A percentile compares a stretch with the other conserved stretches of the same genome.
These are phyloP conservation scores for Saccharomycopsis hybrid DNA, from an alignment of 1,139 yeast species.

Conservation along the genomic window DNA sequence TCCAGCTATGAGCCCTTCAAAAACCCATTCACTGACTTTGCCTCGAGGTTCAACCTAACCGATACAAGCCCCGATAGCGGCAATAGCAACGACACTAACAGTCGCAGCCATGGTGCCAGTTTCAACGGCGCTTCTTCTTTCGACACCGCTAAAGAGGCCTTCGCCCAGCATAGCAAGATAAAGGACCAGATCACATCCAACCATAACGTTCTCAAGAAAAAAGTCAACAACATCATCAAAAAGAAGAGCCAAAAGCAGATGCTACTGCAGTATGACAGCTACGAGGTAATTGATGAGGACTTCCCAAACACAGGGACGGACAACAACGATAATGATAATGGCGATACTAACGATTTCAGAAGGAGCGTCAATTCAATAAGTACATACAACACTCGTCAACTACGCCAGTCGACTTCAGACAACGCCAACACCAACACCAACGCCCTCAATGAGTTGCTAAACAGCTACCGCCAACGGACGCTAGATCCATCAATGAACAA, in stretches of 20 bases:
- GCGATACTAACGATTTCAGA: background rate
- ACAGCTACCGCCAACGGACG: conserved; percentile 7
- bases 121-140: background rate
- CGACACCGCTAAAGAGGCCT: background rate
- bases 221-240: background rate
- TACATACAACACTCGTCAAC: too few relatives aligned
- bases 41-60: background rate
- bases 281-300: too few relatives aligned
- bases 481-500: conserved; percentile 14
- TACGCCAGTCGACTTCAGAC: too few relatives aligned
- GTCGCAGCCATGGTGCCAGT: background rate
- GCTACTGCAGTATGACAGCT: background rate
- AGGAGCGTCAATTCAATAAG: background rate
- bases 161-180: background rate
- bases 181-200: too few relatives aligned
- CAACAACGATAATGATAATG: background rate
- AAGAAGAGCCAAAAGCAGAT: background rate
- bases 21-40: conserved; percentile 11
- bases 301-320: background rate
- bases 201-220: too few relatives aligned
- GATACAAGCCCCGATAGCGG: background rate
- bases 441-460: conserved; percentile 1
- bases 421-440: background rate
- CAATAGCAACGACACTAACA: too few relatives aligned
- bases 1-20: background rate